phyloP scores from a whole-genome alignment of 139 green algal genomes.

The Chlorokybus atmophyticus region DNA sequence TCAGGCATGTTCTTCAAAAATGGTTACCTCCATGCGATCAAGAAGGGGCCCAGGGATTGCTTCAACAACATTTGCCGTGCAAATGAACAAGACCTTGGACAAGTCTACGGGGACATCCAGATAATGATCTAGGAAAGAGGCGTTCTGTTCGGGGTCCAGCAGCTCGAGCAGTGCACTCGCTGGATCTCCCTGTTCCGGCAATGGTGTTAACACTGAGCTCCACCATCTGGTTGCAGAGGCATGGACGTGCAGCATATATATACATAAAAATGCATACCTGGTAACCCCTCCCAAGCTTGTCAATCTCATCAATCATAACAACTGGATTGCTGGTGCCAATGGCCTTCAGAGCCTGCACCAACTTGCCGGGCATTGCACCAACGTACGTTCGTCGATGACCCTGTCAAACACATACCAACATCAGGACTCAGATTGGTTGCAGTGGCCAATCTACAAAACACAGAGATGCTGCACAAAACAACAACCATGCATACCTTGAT shows the following conservation, averaged over 20 bases:
- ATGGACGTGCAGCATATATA: too few relatives aligned
- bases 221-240: too few relatives aligned
- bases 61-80: conserved; percentile 90
- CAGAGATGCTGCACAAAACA: too few relatives aligned
- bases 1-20: too few relatives aligned
- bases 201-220: conserved; percentile 27
- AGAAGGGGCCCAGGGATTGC: conserved; percentile 86
- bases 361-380: conserved; percentile 94
- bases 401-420: conserved; percentile 5
- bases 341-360: conserved; percentile 92
- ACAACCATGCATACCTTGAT: conserved; percentile 60
- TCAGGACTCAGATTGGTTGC: too few relatives aligned
- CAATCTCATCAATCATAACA: conserved; percentile 95
- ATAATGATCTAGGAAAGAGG: conserved; percentile 88
- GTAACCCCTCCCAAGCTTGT: conserved; percentile 66
- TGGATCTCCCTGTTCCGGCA: conserved; percentile 73
- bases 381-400: conserved; percentile 87
- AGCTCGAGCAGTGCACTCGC: conserved; percentile 89
- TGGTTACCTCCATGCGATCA: conserved; percentile 97
- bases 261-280: too few relatives aligned
- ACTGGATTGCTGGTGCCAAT: conserved; percentile 73
- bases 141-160: conserved; percentile 95
- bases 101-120: conserved; percentile 92
- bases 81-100: conserved; percentile 88
- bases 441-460: too few relatives aligned